Conservation (phyloP, 495 filamentous ascomycete species). For the Clavariopsis aquatica region DNA sequence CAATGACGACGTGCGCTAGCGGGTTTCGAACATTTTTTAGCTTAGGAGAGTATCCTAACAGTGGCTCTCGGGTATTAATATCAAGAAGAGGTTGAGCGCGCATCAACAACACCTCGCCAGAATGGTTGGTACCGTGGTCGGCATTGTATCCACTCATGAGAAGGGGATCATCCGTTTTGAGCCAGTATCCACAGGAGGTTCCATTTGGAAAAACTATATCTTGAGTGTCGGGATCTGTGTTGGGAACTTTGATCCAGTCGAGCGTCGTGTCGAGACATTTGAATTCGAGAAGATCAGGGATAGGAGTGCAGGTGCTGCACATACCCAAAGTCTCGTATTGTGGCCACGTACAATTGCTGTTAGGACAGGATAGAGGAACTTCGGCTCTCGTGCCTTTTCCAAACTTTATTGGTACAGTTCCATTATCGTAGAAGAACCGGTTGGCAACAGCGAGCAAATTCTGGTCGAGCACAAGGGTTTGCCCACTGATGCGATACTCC, state of each 20-base stretch:
- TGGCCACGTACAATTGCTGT: constrained; percentile 3
- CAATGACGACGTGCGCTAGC: constrained; percentile 18
- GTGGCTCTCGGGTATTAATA: background rate
- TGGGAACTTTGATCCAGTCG: constrained; percentile 13
- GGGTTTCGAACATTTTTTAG: constrained; percentile 24
- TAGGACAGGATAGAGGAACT: constrained; percentile 24
- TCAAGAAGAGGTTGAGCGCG: constrained; percentile 7
- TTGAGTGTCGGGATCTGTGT: background rate
- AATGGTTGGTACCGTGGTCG: constrained; percentile 7
- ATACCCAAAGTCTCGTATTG: constrained; percentile 27
- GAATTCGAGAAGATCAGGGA: constrained; percentile 23
- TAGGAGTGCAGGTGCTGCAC: constrained; percentile 20
- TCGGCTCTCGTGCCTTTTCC: constrained; percentile 9
- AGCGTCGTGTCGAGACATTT: constrained; percentile 11
- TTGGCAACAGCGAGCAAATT: background rate
- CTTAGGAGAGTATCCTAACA: constrained; percentile 11
- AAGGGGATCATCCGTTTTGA: constrained; percentile 15
- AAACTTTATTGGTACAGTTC: constrained; percentile 4
- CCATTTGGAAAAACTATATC: constrained; percentile 9
- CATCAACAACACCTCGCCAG: constrained; percentile 17
- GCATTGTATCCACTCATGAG: constrained; percentile 22
- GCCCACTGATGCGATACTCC: no score
- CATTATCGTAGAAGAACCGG: constrained; percentile 16
- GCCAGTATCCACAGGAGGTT: constrained; percentile 24
- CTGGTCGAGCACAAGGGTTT: no score